Evolutionary conservation across 306 rosid species (phyloP).

Genomic region (Inga laurina): DNA sequence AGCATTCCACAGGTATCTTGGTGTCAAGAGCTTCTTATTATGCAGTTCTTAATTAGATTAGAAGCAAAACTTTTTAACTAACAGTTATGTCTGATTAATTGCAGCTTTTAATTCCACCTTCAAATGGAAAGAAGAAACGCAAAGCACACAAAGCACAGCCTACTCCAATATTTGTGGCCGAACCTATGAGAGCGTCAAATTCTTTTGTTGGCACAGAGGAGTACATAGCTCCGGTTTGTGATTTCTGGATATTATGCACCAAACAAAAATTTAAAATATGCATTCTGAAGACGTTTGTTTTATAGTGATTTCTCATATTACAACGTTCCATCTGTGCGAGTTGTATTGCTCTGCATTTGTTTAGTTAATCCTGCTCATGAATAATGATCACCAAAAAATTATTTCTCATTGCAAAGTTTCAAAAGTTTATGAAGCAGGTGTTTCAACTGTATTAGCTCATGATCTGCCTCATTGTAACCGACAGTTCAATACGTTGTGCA

Average conservation of each 20-base stretch:
- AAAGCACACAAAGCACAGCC: constrained; percentile 59
- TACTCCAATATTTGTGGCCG: constrained; percentile 84
- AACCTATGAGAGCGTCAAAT: constrained; percentile 97
- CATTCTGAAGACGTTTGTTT: constrained; percentile 13
- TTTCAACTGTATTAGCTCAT: neutral
- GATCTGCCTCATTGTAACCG: constrained; percentile 4
- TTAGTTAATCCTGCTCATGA: neutral
- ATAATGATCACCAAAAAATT: neutral
- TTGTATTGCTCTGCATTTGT: neutral
- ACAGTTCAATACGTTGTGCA: constrained; percentile 41
- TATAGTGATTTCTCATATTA: neutral
- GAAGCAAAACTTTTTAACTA: constrained; percentile 5
- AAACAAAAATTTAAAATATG: constrained; percentile 1
- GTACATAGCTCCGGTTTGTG: constrained; percentile 97
- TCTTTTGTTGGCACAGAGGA: constrained; percentile 99
- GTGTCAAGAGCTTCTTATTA: neutral
- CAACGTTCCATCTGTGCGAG: neutral
- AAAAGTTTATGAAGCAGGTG: neutral
- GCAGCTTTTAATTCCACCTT: constrained; percentile 75
- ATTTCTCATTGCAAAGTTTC: neutral
- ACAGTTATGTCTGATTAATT: constrained; percentile 1
- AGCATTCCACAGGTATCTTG: constrained; percentile 84
- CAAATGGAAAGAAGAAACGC: constrained; percentile 61
- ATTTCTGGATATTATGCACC: neutral
- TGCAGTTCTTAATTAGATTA: neutral